Base-by-base conservation (phyloP, 2,329 filamentous ascomycete species). In the Teratosphaeria pseudoeucalypti region DNA sequence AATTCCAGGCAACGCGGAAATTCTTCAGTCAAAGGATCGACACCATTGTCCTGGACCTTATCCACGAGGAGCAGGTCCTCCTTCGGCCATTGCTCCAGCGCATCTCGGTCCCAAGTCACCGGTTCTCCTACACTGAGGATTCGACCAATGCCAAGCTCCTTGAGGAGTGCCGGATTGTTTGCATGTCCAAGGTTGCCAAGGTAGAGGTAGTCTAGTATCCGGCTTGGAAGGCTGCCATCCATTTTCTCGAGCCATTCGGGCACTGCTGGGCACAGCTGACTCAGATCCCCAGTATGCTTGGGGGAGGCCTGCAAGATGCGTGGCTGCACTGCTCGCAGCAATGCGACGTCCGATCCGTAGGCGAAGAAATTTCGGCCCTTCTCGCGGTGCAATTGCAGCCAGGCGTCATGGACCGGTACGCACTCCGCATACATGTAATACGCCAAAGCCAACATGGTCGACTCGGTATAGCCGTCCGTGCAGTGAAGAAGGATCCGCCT, bases 381-480 rank as follows among this genome's bases (percentile, higher is more conserved):
- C 12, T 85, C 81, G 11, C 85, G 86, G 72, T 99, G 94, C 55
- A 99, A 78, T 61, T 85, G 81, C 10, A 97, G 79, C 92, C 92
- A 97, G 9, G 94, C 92, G 59, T 91, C 85, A 32, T 92, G 88
- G 0, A 92, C 82, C 0, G 92, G 82, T 11, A 85, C 79, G 6
- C 90, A 90, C 62, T 94, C 90, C 58, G 89, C 90, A 74, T 91
- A 99, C 81, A 95, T 95, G 71, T 87, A 90, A 74, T 99, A 99
- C 10, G 92, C 90, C 47, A 99, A 84, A 1, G 84, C 90, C 19
- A 99, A 80, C 73, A 99, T 81, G 1, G 91, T 91, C 1, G 89
- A 92, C 74, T 99, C 94, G 0, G 94, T 99, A 69, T 99, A 99
- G 19, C 94, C 94, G 73, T 99, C 94, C 2, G 87, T 86, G 73